Evolutionary conservation across 2,329 filamentous ascomycete genomes (phyloP), one percentile per base, ranked within the genome.

Genomic region (Xylariales sp.): DNA sequence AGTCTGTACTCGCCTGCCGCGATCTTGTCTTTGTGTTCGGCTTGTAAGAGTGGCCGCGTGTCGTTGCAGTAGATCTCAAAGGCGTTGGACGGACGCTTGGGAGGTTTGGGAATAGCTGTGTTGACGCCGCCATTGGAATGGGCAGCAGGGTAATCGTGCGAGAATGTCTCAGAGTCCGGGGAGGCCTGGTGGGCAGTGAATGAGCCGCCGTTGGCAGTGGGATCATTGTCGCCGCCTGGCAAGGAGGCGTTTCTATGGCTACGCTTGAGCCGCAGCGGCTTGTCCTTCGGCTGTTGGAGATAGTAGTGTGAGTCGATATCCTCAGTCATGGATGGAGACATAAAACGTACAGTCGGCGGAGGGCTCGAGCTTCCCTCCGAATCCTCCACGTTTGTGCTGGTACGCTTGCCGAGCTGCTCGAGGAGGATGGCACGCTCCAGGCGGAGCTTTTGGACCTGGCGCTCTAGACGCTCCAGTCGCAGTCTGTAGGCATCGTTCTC

Each of bases 391-490:
- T 84, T 84, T 51, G 80, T 74, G 62, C 83, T 85, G 14, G 85
- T 88, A 51, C 86, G 79, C 54, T 83, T 83, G 15, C 81, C 74
- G 31, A 93, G 73, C 59, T 88, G 81, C 57, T 87, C 82, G 24
- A 86, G 73, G 34, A 87, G 68, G 52, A 86, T 84, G 19, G 87
- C 86, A 48, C 88, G 79, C 68, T 94, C 86, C 18, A 97, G 77
- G 37, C 93, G 84, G 74, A 94, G 80, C 68, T 97, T 96, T 62
- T 94, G 85, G 52, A 96, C 84, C 56, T 88, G 86, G 49, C 90
- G 82, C 63, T 86, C 83, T 47, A 95, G 79, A 35, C 90, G 84
- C 29, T 78, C 73, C 49, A 95, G 85, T 38, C 88, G 85, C 40
- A 88, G 71, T 40, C 88, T 80, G 34, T 88, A 84, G 43, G 86